Conservation (phyloP, 768 basidiomycete genomes). For the Epithele typhae region DNA sequence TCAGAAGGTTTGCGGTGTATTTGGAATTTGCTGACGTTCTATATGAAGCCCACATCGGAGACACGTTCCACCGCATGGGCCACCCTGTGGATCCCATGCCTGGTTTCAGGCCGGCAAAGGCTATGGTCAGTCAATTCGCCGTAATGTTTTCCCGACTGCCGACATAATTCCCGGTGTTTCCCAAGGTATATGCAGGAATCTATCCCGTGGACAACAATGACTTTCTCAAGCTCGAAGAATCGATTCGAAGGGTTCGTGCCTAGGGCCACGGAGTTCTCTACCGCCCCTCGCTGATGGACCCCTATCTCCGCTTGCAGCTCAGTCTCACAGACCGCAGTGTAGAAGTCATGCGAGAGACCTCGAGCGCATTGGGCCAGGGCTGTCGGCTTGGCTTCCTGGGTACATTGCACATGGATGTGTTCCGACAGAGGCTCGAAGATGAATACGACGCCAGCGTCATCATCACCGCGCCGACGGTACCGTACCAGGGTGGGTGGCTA, state of each 20-base stretch:
- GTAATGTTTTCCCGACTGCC: no score
- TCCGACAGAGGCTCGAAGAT: conserved; percentile 93
- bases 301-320: conserved; percentile 40
- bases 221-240: conserved; percentile 93
- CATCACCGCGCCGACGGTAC: conserved; percentile 93
- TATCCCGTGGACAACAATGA: conserved; percentile 91
- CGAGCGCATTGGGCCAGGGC: conserved; percentile 92
- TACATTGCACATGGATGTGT: conserved; percentile 94
- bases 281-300: conserved; percentile 3
- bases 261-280: conserved; percentile 9
- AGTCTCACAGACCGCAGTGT: conserved; percentile 87
- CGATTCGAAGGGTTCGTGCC: conserved; percentile 72
- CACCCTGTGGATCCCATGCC: conserved; percentile 77
- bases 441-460: conserved; percentile 95
- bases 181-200: conserved; percentile 88
- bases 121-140: conserved; percentile 62
- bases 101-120: conserved; percentile 87
- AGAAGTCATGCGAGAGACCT: conserved; percentile 86
- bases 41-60: conserved; percentile 83
- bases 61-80: conserved; percentile 80
- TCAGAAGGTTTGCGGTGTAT: conserved; percentile 30
- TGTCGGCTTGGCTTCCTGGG: conserved; percentile 94
- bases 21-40: not conserved
- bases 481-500: conserved; percentile 73
- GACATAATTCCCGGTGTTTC: no score